These are phyloP conservation scores for Fraxinus anomala DNA, from an alignment of 257 asterid genomes.

Conservation along the genomic window DNA sequence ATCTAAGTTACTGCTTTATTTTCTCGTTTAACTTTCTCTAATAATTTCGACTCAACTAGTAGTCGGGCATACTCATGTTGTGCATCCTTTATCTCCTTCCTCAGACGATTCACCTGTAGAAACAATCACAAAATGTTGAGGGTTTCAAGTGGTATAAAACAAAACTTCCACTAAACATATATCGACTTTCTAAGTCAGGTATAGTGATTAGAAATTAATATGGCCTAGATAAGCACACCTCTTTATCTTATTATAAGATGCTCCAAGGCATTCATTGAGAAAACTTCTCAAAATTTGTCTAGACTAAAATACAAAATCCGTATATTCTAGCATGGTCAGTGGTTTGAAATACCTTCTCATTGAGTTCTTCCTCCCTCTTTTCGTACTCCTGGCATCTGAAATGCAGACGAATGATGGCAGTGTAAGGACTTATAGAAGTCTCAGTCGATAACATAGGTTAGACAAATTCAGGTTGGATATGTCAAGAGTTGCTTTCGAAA, in stretches of 20 bases:
- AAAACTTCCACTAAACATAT: neutral
- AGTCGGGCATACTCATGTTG: conserved; percentile 46
- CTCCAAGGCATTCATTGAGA: conserved; percentile 11
- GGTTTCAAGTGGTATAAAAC: neutral
- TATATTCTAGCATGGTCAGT: neutral
- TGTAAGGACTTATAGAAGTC: conserved; percentile 1
- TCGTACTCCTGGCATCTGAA: conserved; percentile 66
- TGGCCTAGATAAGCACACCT: neutral
- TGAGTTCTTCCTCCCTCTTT: conserved; percentile 55
- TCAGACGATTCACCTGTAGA: conserved; percentile 44
- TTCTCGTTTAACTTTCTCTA: conserved; percentile 50
- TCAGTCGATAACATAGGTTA: neutral
- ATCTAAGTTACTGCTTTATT: no score
- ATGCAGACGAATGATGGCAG: conserved; percentile 23
- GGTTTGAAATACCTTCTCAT: conserved; percentile 54
- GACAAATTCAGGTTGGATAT: neutral
- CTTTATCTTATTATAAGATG: neutral
- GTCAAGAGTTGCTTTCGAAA: neutral
- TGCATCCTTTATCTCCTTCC: conserved; percentile 39
- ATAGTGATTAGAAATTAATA: neutral
- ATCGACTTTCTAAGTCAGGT: neutral
- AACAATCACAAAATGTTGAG: conserved; percentile 1
- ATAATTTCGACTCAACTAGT: conserved; percentile 40
- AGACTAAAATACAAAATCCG: neutral
- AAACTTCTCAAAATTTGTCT: conserved; percentile 1